A percentile compares a stretch with the other conserved stretches of the same genome.
Conservation (phyloP, 495 filamentous ascomycete species). For the Penicillium parvum region DNA sequence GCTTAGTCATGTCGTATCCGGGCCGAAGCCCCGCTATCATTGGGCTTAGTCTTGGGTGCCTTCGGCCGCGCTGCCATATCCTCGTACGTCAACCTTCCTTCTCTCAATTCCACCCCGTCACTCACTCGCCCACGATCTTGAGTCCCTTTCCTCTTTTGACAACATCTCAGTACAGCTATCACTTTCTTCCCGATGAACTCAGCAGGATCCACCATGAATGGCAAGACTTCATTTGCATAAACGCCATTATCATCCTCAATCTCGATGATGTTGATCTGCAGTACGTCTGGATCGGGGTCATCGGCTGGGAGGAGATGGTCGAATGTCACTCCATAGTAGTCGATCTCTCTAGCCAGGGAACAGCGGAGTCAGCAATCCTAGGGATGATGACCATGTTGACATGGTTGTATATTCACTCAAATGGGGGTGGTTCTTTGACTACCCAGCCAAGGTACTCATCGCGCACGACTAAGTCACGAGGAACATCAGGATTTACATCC, state of each 20-base stretch:
- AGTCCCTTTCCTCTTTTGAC: constrained; percentile 35
- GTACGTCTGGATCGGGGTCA: constrained; percentile 30
- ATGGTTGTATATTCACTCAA: neutral
- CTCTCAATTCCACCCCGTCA: neutral
- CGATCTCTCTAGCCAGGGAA: constrained; percentile 34
- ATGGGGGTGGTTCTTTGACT: constrained; percentile 11
- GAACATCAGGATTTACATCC: constrained; percentile 15
- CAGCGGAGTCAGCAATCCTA: no score
- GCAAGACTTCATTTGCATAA: constrained; percentile 26
- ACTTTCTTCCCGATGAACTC: constrained; percentile 37
- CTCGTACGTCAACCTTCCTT: no score
- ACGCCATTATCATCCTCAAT: constrained; percentile 25
- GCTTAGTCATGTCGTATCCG: no score
- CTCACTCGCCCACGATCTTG: constrained; percentile 27
- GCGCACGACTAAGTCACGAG: constrained; percentile 23
- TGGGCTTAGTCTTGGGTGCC: no score
- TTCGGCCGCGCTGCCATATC: no score
- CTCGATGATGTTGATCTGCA: constrained; percentile 32
- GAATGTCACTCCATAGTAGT: constrained; percentile 39
- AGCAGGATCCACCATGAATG: constrained; percentile 25
- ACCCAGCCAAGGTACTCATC: constrained; percentile 31
- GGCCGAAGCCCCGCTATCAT: no score
- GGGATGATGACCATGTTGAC: no score
- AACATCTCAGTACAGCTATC: constrained; percentile 35
- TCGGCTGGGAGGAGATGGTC: constrained; percentile 33